These are phyloP conservation scores for Rhodotorula toruloides DNA, from an alignment of 768 basidiomycete species.

Conservation along the genomic window DNA sequence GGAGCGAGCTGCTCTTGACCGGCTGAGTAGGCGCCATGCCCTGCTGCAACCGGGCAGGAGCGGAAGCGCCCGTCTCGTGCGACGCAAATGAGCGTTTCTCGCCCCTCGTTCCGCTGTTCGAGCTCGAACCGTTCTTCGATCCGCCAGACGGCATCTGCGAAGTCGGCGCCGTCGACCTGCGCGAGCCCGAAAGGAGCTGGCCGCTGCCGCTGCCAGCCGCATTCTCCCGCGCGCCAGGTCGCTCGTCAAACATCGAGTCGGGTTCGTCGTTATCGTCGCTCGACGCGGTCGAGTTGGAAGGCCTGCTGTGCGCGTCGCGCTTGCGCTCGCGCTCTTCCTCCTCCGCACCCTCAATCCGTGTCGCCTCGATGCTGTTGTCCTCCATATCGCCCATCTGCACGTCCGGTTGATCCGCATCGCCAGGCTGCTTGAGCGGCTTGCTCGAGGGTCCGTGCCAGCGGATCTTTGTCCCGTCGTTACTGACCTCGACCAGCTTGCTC, in stretches of 20 bases:
- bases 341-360: constrained; percentile 5
- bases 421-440: constrained; percentile 1
- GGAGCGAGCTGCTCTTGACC: not conserved
- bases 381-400: constrained; percentile 5
- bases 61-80: not conserved
- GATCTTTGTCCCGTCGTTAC: constrained; percentile 21
- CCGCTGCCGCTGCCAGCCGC: not conserved
- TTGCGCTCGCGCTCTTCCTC: not conserved
- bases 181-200: not conserved
- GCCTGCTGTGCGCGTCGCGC: not conserved
- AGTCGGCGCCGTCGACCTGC: constrained; percentile 23
- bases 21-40: not conserved
- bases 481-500: constrained; percentile 24
- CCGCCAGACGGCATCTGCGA: constrained; percentile 14
- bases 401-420: not conserved
- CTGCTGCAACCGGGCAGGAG: not conserved
- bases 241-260: constrained; percentile 3
- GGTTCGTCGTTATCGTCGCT: not conserved
- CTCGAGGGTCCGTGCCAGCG: constrained; percentile 26
- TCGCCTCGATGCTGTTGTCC: constrained; percentile 9
- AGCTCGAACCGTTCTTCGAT: constrained; percentile 12
- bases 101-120: constrained; percentile 6
- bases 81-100: not conserved
- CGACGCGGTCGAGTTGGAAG: not conserved
- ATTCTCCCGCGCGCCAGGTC: not conserved